Base-by-base conservation (phyloP, 2,329 filamentous ascomycete species). In the Blumeria hordei region DNA sequence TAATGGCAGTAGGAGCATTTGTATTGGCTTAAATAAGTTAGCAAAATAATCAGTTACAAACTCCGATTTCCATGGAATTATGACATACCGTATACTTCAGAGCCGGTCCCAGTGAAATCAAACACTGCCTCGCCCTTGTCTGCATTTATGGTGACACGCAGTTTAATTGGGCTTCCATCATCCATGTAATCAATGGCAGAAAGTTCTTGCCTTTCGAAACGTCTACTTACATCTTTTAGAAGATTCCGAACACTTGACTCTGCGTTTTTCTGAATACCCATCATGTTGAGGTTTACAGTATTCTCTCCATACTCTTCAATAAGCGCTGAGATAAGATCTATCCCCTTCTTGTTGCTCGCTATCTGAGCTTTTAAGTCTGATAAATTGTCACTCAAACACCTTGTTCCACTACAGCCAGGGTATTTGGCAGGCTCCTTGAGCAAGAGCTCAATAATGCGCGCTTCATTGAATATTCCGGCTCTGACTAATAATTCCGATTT, bases 281-380 rank as follows among this genome's bases (percentile, higher is more conserved):
- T 72, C 86, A 93, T 92, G 67, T 90, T 90, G 63, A 85, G 82
- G 60, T 87, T 80, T 0, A 93, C 86, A 0, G 83, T 82, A 2
- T 80, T 72, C 60, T 86, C 80, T 14, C 81, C 80, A 61, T 88
- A 92, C 62, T 92, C 86, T 16, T 77, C 74, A 60, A 93, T 88
- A 1, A 92, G 70, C 0, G 75, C 73, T 53, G 75, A 76, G 60
- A 93, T 92, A 21, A 90, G 71, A 37, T 78, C 80, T 63, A 90
- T 90, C 8, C 87, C 87, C 61, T 88, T 88, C 61, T 87, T 82
- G 63, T 94, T 93, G 11, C 86, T 85, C 0, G 87, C 85, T 11
- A 92, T 81, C 64, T 93, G 86, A 0, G 87, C 87, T 66, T 88
- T 88, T 43, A 94, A 72, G 64, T 93, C 87, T 54, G 86, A 88